Evolutionary conservation across 345 rosid species (phyloP).

Genomic region (Mallotus nudiflorus): DNA sequence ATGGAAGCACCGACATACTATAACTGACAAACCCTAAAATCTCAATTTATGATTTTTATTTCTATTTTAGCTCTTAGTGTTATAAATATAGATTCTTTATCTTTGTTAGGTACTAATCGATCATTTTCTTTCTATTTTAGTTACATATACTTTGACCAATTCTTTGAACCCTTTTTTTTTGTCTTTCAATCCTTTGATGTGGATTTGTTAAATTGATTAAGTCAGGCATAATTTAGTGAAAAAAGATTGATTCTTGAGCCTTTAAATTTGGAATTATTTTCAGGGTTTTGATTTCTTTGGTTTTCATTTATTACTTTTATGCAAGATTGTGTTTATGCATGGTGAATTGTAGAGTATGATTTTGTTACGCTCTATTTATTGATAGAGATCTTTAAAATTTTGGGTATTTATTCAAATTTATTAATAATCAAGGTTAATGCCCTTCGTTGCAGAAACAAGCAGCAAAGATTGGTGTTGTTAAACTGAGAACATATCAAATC

Average conservation of each 20-base stretch:
- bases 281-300: background rate
- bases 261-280: background rate
- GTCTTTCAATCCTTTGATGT: no score
- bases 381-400: slow-evolving; percentile 15
- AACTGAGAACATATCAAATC: slow-evolving; percentile 20
- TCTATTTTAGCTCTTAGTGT: no score
- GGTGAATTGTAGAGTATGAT: background rate
- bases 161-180: no score
- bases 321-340: background rate
- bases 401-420: background rate
- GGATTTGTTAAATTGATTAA: background rate
- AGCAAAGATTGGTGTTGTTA: slow-evolving; percentile 4
- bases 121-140: background rate
- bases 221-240: no score
- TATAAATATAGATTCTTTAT: slow-evolving; percentile 32
- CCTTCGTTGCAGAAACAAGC: background rate
- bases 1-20: slow-evolving; percentile 9
- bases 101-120: slow-evolving; percentile 1
- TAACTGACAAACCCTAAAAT: no score
- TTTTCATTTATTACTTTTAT: background rate
- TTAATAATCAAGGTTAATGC: background rate
- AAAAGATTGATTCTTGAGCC: background rate
- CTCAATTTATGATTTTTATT: no score
- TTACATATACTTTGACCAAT: no score
- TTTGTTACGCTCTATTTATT: background rate